phyloP scores from a whole-genome alignment of 345 rosid genomes.

The Citrus glauca region DNA sequence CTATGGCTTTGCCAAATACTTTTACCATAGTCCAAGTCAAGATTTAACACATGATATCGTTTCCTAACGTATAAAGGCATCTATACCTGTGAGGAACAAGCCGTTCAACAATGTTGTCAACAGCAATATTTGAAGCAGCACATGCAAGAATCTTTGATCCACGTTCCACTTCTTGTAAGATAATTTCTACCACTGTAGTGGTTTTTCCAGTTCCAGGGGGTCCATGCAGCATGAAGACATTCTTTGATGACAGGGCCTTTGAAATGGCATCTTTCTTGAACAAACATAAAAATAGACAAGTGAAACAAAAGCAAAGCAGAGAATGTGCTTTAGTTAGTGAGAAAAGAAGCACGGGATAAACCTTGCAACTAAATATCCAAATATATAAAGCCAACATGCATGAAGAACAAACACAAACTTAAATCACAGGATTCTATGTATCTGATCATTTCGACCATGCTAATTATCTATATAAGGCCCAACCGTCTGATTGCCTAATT shows the following conservation, averaged over 20 bases:
- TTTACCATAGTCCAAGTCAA: neutral
- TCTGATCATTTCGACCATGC: neutral
- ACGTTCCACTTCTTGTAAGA: slow-evolving; percentile 89
- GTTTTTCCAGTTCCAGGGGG: slow-evolving; percentile 99
- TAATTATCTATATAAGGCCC: neutral
- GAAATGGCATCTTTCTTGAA: slow-evolving; percentile 77
- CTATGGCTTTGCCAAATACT: neutral
- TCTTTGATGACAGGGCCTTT: slow-evolving; percentile 79
- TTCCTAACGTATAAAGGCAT: slow-evolving; percentile 7
- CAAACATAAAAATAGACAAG: slow-evolving; percentile 7
- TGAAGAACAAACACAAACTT: neutral
- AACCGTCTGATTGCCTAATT: neutral
- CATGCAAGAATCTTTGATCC: slow-evolving; percentile 97
- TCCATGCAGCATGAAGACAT: slow-evolving; percentile 86
- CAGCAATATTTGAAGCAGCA: slow-evolving; percentile 98
- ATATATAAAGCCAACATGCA: neutral
- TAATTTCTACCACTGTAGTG: slow-evolving; percentile 91
- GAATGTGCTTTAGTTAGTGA: slow-evolving; percentile 2
- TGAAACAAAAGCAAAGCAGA: neutral
- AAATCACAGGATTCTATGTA: neutral
- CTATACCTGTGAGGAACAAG: slow-evolving; percentile 80
- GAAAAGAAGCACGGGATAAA: slow-evolving; percentile 2
- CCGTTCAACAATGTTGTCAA: slow-evolving; percentile 95
- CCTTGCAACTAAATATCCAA: neutral
- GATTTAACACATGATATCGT: neutral